These are phyloP conservation scores for Vishniacozyma victoriae DNA, from an alignment of 768 basidiomycete species.

Conservation along the genomic window DNA sequence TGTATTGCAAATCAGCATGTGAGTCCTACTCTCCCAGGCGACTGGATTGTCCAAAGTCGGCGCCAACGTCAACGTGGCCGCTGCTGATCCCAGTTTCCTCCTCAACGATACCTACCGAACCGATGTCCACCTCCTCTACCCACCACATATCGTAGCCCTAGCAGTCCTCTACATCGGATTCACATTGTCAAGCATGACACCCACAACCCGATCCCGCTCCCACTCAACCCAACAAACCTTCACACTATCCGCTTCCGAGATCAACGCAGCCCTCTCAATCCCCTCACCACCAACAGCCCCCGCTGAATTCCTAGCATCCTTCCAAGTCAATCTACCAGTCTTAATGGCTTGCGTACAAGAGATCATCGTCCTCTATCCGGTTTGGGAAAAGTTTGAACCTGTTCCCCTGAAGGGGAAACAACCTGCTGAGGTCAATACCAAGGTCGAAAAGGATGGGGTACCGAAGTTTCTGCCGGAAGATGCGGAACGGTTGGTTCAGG, in stretches of 20 bases:
- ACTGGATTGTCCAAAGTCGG: neutral
- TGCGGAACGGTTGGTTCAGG: constrained; percentile 30
- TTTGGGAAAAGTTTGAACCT: constrained; percentile 74
- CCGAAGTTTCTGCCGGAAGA: constrained; percentile 29
- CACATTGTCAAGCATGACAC: constrained; percentile 59
- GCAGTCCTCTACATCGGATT: constrained; percentile 85
- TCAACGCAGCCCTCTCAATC: constrained; percentile 36
- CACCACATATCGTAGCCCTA: constrained; percentile 89
- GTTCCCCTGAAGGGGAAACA: neutral
- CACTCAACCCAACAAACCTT: constrained; percentile 51
- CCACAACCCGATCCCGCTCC: constrained; percentile 24
- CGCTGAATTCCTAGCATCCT: constrained; percentile 64
- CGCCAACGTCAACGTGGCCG: neutral
- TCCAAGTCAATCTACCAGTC: constrained; percentile 77
- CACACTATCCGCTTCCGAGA: constrained; percentile 36
- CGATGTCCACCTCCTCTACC: constrained; percentile 86
- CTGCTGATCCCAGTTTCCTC: constrained; percentile 65
- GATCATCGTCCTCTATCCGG: constrained; percentile 78
- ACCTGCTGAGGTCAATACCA: neutral
- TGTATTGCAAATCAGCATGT: constrained; percentile 89
- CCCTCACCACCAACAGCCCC: constrained; percentile 38
- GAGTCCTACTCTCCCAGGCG: constrained; percentile 35
- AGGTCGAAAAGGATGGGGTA: constrained; percentile 11
- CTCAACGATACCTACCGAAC: constrained; percentile 95
- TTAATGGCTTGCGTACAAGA: constrained; percentile 83